These are phyloP conservation scores for Nectriaceae sp. DNA, from an alignment of 2,329 filamentous ascomycete genomes.

Conservation along the genomic window DNA sequence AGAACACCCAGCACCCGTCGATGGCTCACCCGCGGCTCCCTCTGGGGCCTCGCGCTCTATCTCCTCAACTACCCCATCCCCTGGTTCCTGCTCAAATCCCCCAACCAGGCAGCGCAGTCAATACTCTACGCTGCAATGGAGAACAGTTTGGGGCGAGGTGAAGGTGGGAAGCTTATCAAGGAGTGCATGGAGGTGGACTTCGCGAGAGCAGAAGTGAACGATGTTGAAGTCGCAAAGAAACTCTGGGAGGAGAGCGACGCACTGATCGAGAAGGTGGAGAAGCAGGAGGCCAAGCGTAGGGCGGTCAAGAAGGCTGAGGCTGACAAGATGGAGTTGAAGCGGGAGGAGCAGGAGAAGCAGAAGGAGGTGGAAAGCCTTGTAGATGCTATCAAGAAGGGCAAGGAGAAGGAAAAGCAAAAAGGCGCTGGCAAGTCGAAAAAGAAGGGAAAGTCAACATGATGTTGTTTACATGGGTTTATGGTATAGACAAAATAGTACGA, in stretches of 20 bases:
- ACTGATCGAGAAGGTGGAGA: slow-evolving; percentile 73
- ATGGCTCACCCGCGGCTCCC: slow-evolving; percentile 82
- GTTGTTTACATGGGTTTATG: background rate
- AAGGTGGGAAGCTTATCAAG: slow-evolving; percentile 77
- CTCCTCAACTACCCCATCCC: slow-evolving; percentile 75
- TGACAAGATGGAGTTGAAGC: slow-evolving; percentile 33
- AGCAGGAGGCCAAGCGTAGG: slow-evolving; percentile 65
- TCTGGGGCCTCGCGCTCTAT: slow-evolving; percentile 79
- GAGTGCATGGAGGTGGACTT: slow-evolving; percentile 81
- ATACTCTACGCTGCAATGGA: slow-evolving; percentile 89
- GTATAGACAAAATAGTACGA: background rate
- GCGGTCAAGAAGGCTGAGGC: slow-evolving; percentile 42
- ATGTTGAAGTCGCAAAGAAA: slow-evolving; percentile 78
- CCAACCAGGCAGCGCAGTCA: slow-evolving; percentile 81
- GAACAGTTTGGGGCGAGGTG: slow-evolving; percentile 61
- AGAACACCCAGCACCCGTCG: slow-evolving; percentile 85
- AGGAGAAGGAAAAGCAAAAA: slow-evolving; percentile 31
- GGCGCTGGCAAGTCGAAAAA: slow-evolving; percentile 20
- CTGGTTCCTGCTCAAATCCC: slow-evolving; percentile 87
- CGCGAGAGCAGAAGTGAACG: slow-evolving; percentile 71
- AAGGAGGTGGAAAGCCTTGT: slow-evolving; percentile 41
- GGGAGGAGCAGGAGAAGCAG: slow-evolving; percentile 38
- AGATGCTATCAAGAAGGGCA: slow-evolving; percentile 46
- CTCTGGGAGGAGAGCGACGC: slow-evolving; percentile 89
- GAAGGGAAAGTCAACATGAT: slow-evolving; percentile 12